Evolutionary conservation across 371 early-diverging fungal genomes (phyloP).

Genomic region (Rhizopus arrhizus): DNA sequence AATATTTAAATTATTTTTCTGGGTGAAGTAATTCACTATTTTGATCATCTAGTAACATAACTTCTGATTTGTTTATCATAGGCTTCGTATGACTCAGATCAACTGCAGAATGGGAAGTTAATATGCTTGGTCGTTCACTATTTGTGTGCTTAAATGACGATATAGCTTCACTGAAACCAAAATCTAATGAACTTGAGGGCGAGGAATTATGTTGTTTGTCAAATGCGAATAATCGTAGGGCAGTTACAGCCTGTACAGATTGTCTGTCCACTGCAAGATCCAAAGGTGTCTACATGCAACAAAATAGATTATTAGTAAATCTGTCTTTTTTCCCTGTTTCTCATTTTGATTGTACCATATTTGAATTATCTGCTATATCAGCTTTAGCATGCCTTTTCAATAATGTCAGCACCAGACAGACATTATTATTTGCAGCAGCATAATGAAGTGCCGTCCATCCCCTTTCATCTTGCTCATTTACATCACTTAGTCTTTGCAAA

Average conservation of each 20-base stretch:
- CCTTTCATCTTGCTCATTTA: constrained; percentile 59
- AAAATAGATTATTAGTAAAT: neutral
- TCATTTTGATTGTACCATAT: constrained; percentile 39
- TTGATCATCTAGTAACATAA: constrained; percentile 41
- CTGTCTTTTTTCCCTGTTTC: neutral
- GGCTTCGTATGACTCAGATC: constrained; percentile 26
- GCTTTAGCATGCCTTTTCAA: constrained; percentile 71
- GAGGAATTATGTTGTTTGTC: constrained; percentile 54
- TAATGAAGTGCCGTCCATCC: constrained; percentile 82
- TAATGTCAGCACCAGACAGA: constrained; percentile 63
- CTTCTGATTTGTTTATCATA: constrained; percentile 19
- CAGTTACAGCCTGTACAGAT: constrained; percentile 65
- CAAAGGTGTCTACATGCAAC: constrained; percentile 57
- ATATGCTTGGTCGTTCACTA: constrained; percentile 17
- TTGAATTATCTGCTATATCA: constrained; percentile 61
- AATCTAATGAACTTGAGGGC: constrained; percentile 48
- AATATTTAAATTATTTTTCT: constrained; percentile 19
- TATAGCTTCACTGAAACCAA: constrained; percentile 60
- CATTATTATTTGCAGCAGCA: constrained; percentile 72
- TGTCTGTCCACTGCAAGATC: constrained; percentile 71
- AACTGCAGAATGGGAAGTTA: constrained; percentile 44
- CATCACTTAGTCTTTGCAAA: constrained; percentile 68
- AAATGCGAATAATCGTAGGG: constrained; percentile 56
- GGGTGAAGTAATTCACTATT: constrained; percentile 32
- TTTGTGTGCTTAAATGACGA: constrained; percentile 43